These are phyloP conservation scores for Tolypocladium tundrense DNA, from an alignment of 2,329 filamentous ascomycete species.

Conservation along the genomic window DNA sequence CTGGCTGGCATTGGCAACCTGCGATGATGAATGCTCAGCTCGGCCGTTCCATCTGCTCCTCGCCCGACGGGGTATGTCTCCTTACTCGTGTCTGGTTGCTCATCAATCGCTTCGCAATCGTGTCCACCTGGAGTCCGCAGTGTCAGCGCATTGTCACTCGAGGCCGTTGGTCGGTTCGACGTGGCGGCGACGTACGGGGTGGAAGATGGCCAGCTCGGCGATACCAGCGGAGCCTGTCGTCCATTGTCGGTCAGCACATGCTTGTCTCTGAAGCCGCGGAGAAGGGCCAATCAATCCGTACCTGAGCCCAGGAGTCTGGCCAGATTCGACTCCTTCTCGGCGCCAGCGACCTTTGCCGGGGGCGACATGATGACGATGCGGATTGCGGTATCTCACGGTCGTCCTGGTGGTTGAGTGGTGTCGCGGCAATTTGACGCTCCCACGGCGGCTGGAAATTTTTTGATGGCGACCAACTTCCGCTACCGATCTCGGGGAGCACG, in stretches of 20 bases:
- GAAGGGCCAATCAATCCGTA: slow-evolving; percentile 23
- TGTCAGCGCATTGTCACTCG: slow-evolving; percentile 1
- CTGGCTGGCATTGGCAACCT: slow-evolving; percentile 36
- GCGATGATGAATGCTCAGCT: slow-evolving; percentile 2
- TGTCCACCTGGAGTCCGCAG: slow-evolving; percentile 65
- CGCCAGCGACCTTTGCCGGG: slow-evolving; percentile 29
- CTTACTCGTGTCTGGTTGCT: slow-evolving; percentile 71
- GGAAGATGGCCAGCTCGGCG: slow-evolving; percentile 85
- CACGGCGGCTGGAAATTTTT: slow-evolving; percentile 6
- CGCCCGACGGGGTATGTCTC: slow-evolving; percentile 13
- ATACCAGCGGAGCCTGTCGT: slow-evolving; percentile 76
- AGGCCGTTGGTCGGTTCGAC: neutral
- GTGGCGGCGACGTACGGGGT: slow-evolving; percentile 52
- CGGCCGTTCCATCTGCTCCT: slow-evolving; percentile 8
- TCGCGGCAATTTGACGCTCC: neutral
- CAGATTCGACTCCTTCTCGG: slow-evolving; percentile 75
- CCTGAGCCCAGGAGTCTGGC: slow-evolving; percentile 88
- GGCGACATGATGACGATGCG: slow-evolving; percentile 47
- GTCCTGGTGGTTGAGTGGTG: neutral
- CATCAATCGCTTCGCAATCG: slow-evolving; percentile 97
- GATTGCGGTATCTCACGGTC: slow-evolving; percentile 1
- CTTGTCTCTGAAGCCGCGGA: neutral
- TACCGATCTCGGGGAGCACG: slow-evolving; percentile 8
- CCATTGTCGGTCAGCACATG: slow-evolving; percentile 15
- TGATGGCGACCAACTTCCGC: neutral